Percentiles rank a stretch among this genome's conserved stretches.
Conservation (phyloP, 371 early-diverging fungal species). For the Mucor circinelloides region DNA sequence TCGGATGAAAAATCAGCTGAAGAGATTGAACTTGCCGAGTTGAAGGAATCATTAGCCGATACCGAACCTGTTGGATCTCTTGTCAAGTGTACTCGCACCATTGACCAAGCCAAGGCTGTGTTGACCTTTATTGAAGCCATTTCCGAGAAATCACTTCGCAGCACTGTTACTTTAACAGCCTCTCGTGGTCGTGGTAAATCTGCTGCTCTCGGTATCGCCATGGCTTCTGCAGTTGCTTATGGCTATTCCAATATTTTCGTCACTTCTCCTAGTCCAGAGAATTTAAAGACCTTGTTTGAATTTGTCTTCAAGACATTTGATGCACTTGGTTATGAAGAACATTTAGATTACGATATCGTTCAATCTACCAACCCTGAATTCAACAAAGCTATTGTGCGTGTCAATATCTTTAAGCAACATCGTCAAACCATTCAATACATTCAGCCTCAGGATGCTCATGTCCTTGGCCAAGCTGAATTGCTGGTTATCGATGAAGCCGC, state of each 20-base stretch:
- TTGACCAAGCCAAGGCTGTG: conserved; percentile 95
- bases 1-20: conserved; percentile 63
- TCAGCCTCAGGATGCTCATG: conserved; percentile 92
- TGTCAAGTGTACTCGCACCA: conserved; percentile 77
- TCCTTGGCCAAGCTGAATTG: conserved; percentile 95
- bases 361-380: conserved; percentile 94
- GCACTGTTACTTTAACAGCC: conserved; percentile 95
- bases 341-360: conserved; percentile 97
- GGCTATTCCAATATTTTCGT: conserved; percentile 99
- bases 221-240: conserved; percentile 96
- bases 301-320: conserved; percentile 98
- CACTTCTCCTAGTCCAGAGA: conserved; percentile 97
- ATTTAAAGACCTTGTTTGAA: conserved; percentile 97
- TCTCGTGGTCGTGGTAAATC: conserved; percentile 99
- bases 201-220: conserved; percentile 95
- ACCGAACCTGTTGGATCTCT: conserved; percentile 89
- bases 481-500: conserved; percentile 99
- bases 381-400: conserved; percentile 93
- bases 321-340: conserved; percentile 96
- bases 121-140: conserved; percentile 95
- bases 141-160: conserved; percentile 89
- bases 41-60: conserved; percentile 85
- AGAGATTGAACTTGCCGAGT: conserved; percentile 75
- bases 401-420: conserved; percentile 95
- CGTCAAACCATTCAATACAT: conserved; percentile 99